phyloP scores from a whole-genome alignment of 1,139 yeast species.

The Debaryomyces psychrophilus region DNA sequence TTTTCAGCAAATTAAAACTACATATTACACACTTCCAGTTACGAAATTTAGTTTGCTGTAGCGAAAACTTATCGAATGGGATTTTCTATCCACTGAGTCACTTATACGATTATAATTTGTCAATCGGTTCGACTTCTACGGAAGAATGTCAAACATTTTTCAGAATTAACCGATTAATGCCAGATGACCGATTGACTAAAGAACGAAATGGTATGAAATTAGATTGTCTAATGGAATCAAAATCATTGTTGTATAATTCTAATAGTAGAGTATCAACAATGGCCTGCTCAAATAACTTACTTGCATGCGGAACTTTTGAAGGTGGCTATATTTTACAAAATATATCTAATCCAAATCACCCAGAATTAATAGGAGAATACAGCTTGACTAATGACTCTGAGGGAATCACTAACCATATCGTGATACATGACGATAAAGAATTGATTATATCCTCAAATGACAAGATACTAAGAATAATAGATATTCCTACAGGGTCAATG shows the following conservation, averaged over 20 bases:
- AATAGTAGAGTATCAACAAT: conserved; percentile 53
- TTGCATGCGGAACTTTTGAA: conserved; percentile 59
- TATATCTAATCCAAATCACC: conserved; percentile 28
- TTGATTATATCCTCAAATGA: conserved; percentile 54
- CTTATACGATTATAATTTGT: conserved; percentile 36
- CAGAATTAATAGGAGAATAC: conserved; percentile 36
- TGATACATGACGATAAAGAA: conserved; percentile 33
- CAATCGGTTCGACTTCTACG: conserved; percentile 20
- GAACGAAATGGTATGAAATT: conserved; percentile 32
- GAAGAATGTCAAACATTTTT: conserved; percentile 36
- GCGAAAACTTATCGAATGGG: conserved; percentile 38
- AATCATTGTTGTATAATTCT: conserved; percentile 32
- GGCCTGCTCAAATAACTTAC: conserved; percentile 43
- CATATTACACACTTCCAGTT: conserved; percentile 61
- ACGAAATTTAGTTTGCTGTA: conserved; percentile 53
- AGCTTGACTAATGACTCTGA: conserved; percentile 47
- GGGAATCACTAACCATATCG: conserved; percentile 60
- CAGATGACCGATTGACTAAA: conserved; percentile 26
- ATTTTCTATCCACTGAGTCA: conserved; percentile 47
- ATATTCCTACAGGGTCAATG: conserved; percentile 27
- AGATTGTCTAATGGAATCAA: conserved; percentile 45
- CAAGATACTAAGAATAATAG: conserved; percentile 43
- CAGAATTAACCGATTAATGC: conserved; percentile 39
- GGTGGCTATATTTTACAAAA: conserved; percentile 52
- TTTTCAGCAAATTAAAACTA: conserved; percentile 49